A percentile compares a stretch with the other conserved stretches of the same genome.
phyloP scores from a whole-genome alignment of 305 asterid species.

The Fraxinus platypoda region DNA sequence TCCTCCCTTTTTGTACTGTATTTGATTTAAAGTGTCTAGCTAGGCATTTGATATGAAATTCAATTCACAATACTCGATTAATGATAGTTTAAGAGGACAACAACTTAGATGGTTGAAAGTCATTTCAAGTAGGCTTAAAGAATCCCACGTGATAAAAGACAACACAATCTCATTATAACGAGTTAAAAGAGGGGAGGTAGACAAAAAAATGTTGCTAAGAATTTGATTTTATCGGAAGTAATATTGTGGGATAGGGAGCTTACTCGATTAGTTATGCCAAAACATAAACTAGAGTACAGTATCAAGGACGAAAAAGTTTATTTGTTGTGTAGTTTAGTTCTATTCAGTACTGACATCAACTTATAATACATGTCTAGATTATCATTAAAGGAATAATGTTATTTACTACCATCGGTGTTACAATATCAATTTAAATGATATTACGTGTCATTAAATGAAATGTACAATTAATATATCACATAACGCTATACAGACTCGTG shows the following conservation, averaged over 20 bases:
- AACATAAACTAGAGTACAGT: background rate
- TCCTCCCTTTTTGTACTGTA: background rate
- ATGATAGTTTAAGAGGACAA: background rate
- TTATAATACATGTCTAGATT: background rate
- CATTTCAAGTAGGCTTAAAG: background rate
- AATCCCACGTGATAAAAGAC: background rate
- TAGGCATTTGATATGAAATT: background rate
- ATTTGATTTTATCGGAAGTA: background rate
- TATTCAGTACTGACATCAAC: slow-evolving; percentile 1
- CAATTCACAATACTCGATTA: background rate
- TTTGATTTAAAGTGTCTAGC: background rate
- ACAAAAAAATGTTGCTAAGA: background rate
- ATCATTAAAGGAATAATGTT: background rate
- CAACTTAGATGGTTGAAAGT: background rate
- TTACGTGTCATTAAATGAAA: too few species aligned
- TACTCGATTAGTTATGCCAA: background rate
- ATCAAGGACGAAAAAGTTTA: background rate
- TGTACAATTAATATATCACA: too few species aligned
- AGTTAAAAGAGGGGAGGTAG: background rate
- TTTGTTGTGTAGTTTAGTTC: background rate
- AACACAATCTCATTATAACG: background rate
- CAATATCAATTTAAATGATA: too few species aligned
- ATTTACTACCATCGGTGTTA: too few species aligned
- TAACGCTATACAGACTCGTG: too few species aligned
- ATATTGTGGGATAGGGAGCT: background rate